phyloP scores from a whole-genome alignment of 2,329 filamentous ascomycete genomes.

The Phaeosphaeria sp. region DNA sequence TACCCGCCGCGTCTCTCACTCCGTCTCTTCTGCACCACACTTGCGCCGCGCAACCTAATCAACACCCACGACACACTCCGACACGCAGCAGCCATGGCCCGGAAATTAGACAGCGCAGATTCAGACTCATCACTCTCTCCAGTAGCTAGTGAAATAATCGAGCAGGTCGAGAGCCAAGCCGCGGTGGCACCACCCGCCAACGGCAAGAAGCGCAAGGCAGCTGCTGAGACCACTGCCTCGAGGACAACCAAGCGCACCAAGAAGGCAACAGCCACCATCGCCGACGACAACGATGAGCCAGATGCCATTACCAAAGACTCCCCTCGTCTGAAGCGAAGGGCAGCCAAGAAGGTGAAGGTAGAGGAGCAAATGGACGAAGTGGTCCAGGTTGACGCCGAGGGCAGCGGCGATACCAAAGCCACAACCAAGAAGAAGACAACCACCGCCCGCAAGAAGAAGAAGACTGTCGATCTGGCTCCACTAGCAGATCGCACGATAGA shows the following conservation, averaged over 20 bases:
- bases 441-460: slow-evolving; percentile 48
- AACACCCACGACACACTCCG: not conserved
- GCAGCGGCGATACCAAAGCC: slow-evolving; percentile 52
- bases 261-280: slow-evolving; percentile 2
- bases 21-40: slow-evolving; percentile 4
- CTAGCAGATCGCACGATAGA: slow-evolving; percentile 73
- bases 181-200: slow-evolving; percentile 8
- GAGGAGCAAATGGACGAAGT: slow-evolving; percentile 20
- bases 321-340: slow-evolving; percentile 19
- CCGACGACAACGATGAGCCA: slow-evolving; percentile 8
- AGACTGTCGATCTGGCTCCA: slow-evolving; percentile 60
- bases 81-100: slow-evolving; percentile 22
- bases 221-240: slow-evolving; percentile 15
- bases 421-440: slow-evolving; percentile 49
- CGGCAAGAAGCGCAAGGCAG: slow-evolving; percentile 40
- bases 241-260: slow-evolving; percentile 21
- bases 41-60: not conserved
- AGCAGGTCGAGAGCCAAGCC: slow-evolving; percentile 7
- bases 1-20: not conserved
- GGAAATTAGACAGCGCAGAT: slow-evolving; percentile 12
- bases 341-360: slow-evolving; percentile 24
- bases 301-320: slow-evolving; percentile 8
- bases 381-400: slow-evolving; percentile 9
- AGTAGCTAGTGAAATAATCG: slow-evolving; percentile 18
- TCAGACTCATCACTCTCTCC: slow-evolving; percentile 35